These are phyloP conservation scores for Orbilia oligospora DNA, from an alignment of 2,329 filamentous ascomycete genomes.

Conservation along the genomic window DNA sequence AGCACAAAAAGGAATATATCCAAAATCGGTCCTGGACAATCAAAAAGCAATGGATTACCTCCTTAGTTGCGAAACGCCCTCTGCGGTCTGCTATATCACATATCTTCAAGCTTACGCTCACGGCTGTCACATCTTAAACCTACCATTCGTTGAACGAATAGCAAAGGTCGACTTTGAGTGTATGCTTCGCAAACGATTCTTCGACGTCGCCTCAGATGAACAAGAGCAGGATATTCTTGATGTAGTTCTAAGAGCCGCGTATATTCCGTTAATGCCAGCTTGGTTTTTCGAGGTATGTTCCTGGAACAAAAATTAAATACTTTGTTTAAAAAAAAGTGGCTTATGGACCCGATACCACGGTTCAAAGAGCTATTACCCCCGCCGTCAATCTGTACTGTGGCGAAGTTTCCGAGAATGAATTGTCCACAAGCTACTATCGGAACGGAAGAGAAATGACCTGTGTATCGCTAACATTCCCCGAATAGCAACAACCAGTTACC, in stretches of 20 bases:
- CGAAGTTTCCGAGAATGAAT: constrained; percentile 5
- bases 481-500: constrained; percentile 57
- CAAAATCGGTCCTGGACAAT: not conserved
- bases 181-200: constrained; percentile 58
- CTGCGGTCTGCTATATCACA: constrained; percentile 50
- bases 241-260: constrained; percentile 43
- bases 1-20: no score
- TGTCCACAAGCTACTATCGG: constrained; percentile 5
- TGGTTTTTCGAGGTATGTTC: constrained; percentile 60
- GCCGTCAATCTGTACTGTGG: not conserved
- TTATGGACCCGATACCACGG: constrained; percentile 48
- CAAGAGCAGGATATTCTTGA: constrained; percentile 41
- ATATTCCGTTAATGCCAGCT: constrained; percentile 57
- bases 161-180: constrained; percentile 59
- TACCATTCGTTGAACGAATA: constrained; percentile 57
- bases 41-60: constrained; percentile 54
- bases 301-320: not conserved
- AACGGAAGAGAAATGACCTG: no score
- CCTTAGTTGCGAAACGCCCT: constrained; percentile 47
- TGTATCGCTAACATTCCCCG: constrained; percentile 22
- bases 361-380: constrained; percentile 17
- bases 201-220: constrained; percentile 31
- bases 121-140: constrained; percentile 57
- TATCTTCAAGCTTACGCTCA: constrained; percentile 57
- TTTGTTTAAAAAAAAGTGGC: no score